A percentile compares a stretch with the other conserved stretches of the same genome.
phyloP scores from a whole-genome alignment of 371 early-diverging fungal genomes.

The Lichtheimia ornata region DNA sequence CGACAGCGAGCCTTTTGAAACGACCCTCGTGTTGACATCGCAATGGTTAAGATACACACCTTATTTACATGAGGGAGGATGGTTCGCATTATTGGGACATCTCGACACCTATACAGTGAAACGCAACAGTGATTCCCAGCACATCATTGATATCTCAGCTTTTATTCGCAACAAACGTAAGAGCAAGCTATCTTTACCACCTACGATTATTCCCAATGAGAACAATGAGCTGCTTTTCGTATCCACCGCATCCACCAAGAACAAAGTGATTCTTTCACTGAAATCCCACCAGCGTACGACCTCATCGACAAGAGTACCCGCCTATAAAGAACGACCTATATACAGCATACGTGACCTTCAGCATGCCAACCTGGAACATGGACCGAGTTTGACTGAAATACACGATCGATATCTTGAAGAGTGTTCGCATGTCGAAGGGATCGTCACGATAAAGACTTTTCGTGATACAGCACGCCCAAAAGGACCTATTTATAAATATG shows the following conservation, averaged over 20 bases:
- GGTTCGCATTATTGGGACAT: no score
- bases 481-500: not conserved
- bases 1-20: no score
- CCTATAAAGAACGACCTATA: not conserved
- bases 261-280: not conserved
- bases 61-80: no score
- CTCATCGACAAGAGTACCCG: not conserved
- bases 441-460: slow-evolving; percentile 25
- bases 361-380: not conserved
- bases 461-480: not conserved
- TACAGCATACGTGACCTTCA: slow-evolving; percentile 1
- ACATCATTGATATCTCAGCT: no score
- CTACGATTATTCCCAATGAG: not conserved
- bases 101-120: no score
- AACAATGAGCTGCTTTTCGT: not conserved
- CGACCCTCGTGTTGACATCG: no score
- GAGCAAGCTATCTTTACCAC: not conserved
- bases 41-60: no score
- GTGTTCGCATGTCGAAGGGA: slow-evolving; percentile 18
- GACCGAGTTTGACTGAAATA: not conserved
- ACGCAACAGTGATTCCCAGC: no score
- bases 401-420: slow-evolving; percentile 8
- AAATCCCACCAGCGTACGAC: no score
- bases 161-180: not conserved
- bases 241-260: not conserved